Percentiles rank a stretch among this genome's conserved stretches.
These are phyloP conservation scores for Calonectria fujianensis DNA, from an alignment of 2,329 filamentous ascomycete species.

Conservation along the genomic window DNA sequence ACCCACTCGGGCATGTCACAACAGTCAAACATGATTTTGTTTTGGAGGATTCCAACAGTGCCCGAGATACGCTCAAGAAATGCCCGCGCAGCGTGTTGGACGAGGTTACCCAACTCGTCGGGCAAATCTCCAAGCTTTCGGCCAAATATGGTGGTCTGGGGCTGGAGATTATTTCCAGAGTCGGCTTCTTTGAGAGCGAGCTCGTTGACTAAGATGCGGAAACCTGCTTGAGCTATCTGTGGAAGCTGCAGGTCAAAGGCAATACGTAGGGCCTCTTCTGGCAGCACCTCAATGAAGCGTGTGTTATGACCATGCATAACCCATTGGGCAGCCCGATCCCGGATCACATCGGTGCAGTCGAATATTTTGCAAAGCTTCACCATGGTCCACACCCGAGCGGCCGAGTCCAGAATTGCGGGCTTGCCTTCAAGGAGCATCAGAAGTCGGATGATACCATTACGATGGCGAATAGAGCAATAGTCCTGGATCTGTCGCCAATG, in stretches of 20 bases:
- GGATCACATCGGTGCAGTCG: slow-evolving; percentile 68
- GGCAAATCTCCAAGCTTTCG: slow-evolving; percentile 68
- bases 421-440: slow-evolving; percentile 75
- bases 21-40: slow-evolving; percentile 57
- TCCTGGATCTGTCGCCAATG: slow-evolving; percentile 67
- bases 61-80: slow-evolving; percentile 68
- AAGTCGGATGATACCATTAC: slow-evolving; percentile 77
- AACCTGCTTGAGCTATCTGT: slow-evolving; percentile 68
- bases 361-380: slow-evolving; percentile 77
- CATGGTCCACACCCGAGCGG: slow-evolving; percentile 80
- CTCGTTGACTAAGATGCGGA: slow-evolving; percentile 78
- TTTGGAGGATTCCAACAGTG: slow-evolving; percentile 56
- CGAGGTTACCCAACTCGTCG: slow-evolving; percentile 73
- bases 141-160: slow-evolving; percentile 64
- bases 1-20: slow-evolving; percentile 60
- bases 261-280: slow-evolving; percentile 77
- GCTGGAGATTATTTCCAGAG: slow-evolving; percentile 7
- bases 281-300: slow-evolving; percentile 77
- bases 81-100: slow-evolving; percentile 75
- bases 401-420: slow-evolving; percentile 76
- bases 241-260: slow-evolving; percentile 68
- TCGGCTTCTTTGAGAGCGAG: slow-evolving; percentile 69
- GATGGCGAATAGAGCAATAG: slow-evolving; percentile 79
- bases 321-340: slow-evolving; percentile 74
- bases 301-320: slow-evolving; percentile 72